phyloP scores from a whole-genome alignment of 2,329 filamentous ascomycete species.

The Talaromyces verruculosus region DNA sequence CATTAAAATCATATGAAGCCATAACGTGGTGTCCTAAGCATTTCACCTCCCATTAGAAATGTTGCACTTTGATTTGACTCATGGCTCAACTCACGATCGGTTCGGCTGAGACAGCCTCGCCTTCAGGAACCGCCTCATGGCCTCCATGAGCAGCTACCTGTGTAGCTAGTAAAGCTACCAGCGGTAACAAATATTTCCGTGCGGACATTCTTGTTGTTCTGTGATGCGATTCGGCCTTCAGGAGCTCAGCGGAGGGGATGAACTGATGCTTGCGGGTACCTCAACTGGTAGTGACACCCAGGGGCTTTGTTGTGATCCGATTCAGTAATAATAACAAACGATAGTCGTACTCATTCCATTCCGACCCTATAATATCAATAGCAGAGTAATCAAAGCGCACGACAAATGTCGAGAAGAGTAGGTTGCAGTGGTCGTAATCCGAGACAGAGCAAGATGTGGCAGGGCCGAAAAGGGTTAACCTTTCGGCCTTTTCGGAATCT shows the following conservation, averaged over 20 bases:
- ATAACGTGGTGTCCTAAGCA: slow-evolving; percentile 72
- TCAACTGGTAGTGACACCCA: not conserved
- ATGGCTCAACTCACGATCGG: slow-evolving; percentile 61
- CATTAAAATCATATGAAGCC: slow-evolving; percentile 90
- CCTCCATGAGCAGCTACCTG: slow-evolving; percentile 51
- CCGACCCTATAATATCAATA: not conserved
- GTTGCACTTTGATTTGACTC: not conserved
- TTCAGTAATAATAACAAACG: not conserved
- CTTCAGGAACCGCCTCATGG: slow-evolving; percentile 64
- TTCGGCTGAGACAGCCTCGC: slow-evolving; percentile 67
- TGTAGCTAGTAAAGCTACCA: slow-evolving; percentile 32
- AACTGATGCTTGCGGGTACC: not conserved
- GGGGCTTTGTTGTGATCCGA: not conserved
- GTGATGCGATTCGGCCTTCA: not conserved
- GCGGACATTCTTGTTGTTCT: slow-evolving; percentile 11
- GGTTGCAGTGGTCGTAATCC: not conserved
- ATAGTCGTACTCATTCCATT: not conserved
- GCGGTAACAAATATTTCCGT: slow-evolving; percentile 22
- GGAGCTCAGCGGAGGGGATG: not conserved
- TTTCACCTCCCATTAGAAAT: slow-evolving; percentile 16
- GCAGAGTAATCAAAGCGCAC: not conserved
- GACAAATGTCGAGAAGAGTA: not conserved
- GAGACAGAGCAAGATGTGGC: not conserved
- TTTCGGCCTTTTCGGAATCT: not conserved
- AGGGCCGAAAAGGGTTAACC: slow-evolving; percentile 7